Conservation (phyloP, 345 rosid genomes). For the rapeseed (Brassica napus) region Da-Ae NC_063447.1:27428501-27429000, state of each 20-base stretch:
- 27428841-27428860: too few relatives aligned
- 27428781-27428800: background rate
- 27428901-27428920: too few relatives aligned
- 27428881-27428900: too few relatives aligned
- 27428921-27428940: too few relatives aligned
- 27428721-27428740: background rate
- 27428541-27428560: background rate
- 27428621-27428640: background rate
- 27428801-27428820: background rate
- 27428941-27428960: too few relatives aligned
- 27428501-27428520: background rate
- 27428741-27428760: background rate
- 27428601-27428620: background rate
- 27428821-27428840: too few relatives aligned
- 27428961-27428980: too few relatives aligned
- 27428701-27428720: background rate
- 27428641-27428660: background rate
- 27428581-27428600: background rate
- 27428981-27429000: too few relatives aligned
- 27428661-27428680: background rate
- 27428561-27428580: background rate
- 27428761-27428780: background rate
- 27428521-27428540: background rate
- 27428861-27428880: too few relatives aligned
- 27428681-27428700: background rate